Percentiles rank a stretch among this genome's conserved stretches.
Evolutionary conservation across 192 early-diverging fungal genomes (phyloP).

Genomic region (Podila verticillata): DNA sequence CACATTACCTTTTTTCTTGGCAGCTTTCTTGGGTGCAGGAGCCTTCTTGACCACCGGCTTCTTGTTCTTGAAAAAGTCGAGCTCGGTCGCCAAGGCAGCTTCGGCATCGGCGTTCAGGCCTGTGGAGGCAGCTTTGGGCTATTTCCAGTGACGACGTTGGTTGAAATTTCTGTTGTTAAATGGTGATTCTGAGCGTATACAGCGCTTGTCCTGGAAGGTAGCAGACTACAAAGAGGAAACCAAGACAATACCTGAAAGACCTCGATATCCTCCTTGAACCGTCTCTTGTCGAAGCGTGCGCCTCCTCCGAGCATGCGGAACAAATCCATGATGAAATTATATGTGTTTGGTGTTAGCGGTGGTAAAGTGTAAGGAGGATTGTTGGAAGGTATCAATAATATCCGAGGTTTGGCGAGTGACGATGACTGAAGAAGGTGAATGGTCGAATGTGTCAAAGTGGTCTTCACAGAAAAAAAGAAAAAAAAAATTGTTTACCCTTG

Average conservation of each 20-base stretch:
- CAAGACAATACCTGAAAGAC: slow-evolving; percentile 75
- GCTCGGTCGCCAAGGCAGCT: slow-evolving; percentile 28
- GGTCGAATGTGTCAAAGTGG: neutral
- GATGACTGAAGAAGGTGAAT: neutral
- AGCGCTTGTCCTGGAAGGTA: too few relatives aligned
- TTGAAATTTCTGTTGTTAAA: too few relatives aligned
- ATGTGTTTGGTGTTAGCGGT: neutral
- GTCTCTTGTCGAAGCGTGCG: slow-evolving; percentile 86
- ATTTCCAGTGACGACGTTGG: neutral
- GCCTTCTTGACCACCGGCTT: slow-evolving; percentile 23
- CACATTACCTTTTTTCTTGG: slow-evolving; percentile 16
- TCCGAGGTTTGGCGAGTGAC: neutral
- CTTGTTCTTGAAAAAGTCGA: slow-evolving; percentile 50
- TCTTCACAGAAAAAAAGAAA: slow-evolving; percentile 16
- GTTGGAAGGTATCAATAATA: neutral
- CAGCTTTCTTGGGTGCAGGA: slow-evolving; percentile 16
- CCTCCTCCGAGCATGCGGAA: slow-evolving; percentile 89
- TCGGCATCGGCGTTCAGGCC: slow-evolving; percentile 39
- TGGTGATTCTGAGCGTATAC: too few relatives aligned
- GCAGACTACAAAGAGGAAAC: too few relatives aligned
- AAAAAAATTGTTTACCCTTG: slow-evolving; percentile 14
- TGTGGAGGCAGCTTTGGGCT: slow-evolving; percentile 31
- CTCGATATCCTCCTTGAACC: slow-evolving; percentile 83
- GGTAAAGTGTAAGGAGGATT: neutral
- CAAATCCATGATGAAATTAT: slow-evolving; percentile 65